These are phyloP conservation scores for Tuber melanosporum DNA, from an alignment of 495 filamentous ascomycete species.

Conservation along the genomic window DNA sequence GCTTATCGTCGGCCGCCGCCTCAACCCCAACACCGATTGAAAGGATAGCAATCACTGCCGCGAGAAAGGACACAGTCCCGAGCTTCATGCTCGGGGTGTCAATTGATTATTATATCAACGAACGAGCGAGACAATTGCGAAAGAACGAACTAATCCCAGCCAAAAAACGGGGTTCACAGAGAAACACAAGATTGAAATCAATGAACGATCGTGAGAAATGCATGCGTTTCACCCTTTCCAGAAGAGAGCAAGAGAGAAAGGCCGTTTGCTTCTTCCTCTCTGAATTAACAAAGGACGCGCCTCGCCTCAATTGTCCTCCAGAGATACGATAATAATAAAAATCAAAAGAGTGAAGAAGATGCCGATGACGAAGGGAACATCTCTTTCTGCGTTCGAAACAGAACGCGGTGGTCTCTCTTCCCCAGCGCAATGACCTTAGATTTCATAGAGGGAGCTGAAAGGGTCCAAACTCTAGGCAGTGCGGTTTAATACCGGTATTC, in stretches of 20 bases:
- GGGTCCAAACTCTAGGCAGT: background rate
- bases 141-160: constrained; percentile 13
- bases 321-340: background rate
- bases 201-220: constrained; percentile 25
- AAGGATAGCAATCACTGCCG: constrained; percentile 17
- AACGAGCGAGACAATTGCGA: background rate
- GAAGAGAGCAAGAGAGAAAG: constrained; percentile 9
- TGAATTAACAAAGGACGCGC: background rate
- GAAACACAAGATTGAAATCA: constrained; percentile 18
- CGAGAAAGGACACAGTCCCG: constrained; percentile 14
- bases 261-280: background rate
- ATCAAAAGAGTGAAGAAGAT: background rate
- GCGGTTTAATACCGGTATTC: background rate
- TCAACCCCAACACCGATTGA: constrained; percentile 9
- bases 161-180: constrained; percentile 13
- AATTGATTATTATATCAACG: constrained; percentile 15
- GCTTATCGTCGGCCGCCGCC: constrained; percentile 2
- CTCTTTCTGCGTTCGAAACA: background rate
- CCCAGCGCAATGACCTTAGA: background rate
- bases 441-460: background rate
- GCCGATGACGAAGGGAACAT: background rate
- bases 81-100: constrained; percentile 19
- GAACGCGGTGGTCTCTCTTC: background rate
- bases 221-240: constrained; percentile 22
- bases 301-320: background rate